Conservation (phyloP, 768 basidiomycete genomes). For the Trametes elegans region DNA sequence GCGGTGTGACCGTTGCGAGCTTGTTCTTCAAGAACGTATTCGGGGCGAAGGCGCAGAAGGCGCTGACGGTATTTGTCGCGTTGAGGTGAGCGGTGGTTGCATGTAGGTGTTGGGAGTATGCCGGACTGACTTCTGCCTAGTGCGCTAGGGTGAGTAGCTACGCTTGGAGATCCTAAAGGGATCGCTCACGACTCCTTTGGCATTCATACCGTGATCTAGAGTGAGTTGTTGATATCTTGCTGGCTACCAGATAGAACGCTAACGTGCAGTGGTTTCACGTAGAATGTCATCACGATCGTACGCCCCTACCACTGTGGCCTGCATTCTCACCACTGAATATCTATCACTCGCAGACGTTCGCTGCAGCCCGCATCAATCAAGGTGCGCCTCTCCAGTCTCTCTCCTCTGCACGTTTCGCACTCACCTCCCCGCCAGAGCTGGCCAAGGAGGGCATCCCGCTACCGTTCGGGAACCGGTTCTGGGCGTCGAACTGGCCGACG, state of each 20-base stretch:
- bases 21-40: constrained; percentile 62
- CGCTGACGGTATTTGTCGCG: constrained; percentile 56
- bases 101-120: neutral
- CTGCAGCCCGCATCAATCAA: constrained; percentile 52
- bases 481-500: constrained; percentile 63
- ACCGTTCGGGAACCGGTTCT: constrained; percentile 55
- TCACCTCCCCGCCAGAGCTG: constrained; percentile 35
- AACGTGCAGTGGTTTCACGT: neutral
- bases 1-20: constrained; percentile 56
- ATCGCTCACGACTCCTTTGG: constrained; percentile 28
- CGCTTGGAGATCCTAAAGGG: neutral
- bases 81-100: constrained; percentile 42
- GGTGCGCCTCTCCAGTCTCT: constrained; percentile 20
- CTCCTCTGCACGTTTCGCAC: neutral
- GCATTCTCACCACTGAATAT: too few species aligned
- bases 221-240: neutral
- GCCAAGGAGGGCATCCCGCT: constrained; percentile 64
- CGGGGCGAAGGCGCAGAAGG: constrained; percentile 48
- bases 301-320: too few species aligned
- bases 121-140: constrained; percentile 21
- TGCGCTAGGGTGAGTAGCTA: constrained; percentile 32
- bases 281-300: constrained; percentile 28
- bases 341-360: constrained; percentile 47
- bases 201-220: constrained; percentile 29
- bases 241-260: neutral